Evolutionary conservation across 805 yeast species (phyloP).

Genomic region (Metschnikowia orientalis): DNA sequence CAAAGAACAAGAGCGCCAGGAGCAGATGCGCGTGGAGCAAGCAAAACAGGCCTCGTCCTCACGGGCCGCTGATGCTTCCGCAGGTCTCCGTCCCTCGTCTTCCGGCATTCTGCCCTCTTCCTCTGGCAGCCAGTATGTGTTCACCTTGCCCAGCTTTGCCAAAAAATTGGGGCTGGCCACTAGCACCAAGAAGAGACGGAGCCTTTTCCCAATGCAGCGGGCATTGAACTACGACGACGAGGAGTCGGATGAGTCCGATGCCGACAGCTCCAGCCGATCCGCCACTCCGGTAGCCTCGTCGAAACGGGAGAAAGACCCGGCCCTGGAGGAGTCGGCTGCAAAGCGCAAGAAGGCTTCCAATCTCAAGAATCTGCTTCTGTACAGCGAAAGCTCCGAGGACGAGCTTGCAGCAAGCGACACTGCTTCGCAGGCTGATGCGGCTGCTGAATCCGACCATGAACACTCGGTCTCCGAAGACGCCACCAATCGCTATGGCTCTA

Average conservation of each 20-base stretch:
- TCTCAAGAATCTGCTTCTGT: slow-evolving; percentile 27
- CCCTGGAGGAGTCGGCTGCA: slow-evolving; percentile 13
- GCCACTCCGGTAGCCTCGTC: slow-evolving; percentile 29
- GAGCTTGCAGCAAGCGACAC: slow-evolving; percentile 20
- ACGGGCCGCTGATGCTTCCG: slow-evolving; percentile 2
- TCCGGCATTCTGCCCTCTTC: slow-evolving; percentile 2
- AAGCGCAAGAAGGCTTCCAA: slow-evolving; percentile 26
- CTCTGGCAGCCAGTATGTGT: slow-evolving; percentile 7
- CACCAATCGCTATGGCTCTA: slow-evolving; percentile 47
- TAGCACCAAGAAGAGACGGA: slow-evolving; percentile 23
- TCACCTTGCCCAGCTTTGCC: slow-evolving; percentile 32
- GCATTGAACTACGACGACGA: slow-evolving; percentile 45
- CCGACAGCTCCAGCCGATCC: slow-evolving; percentile 35
- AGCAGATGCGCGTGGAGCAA: slow-evolving; percentile 9
- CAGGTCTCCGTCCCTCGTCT: background rate
- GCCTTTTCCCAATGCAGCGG: slow-evolving; percentile 49
- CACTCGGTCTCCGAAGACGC: slow-evolving; percentile 23
- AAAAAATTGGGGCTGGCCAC: slow-evolving; percentile 27
- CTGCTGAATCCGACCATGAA: slow-evolving; percentile 21
- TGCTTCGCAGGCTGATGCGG: slow-evolving; percentile 4
- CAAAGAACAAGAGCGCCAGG: slow-evolving; percentile 23
- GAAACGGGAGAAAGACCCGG: slow-evolving; percentile 28
- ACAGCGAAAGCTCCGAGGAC: slow-evolving; percentile 27
- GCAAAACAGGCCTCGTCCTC: slow-evolving; percentile 11
- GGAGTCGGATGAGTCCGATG: slow-evolving; percentile 30